phyloP scores from a whole-genome alignment of 2,329 filamentous ascomycete species.

The Dryadomyces sulphureus region DNA sequence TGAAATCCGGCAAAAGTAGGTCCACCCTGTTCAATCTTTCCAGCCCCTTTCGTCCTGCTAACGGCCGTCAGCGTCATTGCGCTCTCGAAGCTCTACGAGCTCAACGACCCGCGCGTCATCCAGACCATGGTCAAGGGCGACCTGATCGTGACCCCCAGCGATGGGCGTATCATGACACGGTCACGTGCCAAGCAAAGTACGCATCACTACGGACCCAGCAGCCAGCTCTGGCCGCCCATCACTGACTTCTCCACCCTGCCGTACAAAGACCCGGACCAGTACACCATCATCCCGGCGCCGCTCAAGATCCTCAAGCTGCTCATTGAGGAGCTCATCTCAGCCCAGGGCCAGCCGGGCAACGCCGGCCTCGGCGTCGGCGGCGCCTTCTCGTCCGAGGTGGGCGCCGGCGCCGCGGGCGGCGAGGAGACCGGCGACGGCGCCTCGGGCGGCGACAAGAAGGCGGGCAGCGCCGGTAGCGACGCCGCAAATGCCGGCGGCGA shows the following conservation, averaged over 20 bases:
- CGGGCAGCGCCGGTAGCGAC: slow-evolving; percentile 23
- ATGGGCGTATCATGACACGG: slow-evolving; percentile 74
- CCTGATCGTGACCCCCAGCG: slow-evolving; percentile 63
- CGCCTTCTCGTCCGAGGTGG: slow-evolving; percentile 46
- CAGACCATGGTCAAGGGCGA: slow-evolving; percentile 84
- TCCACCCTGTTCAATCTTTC: slow-evolving; percentile 7
- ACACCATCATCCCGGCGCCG: slow-evolving; percentile 71
- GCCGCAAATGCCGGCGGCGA: slow-evolving; percentile 26
- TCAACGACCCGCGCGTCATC: slow-evolving; percentile 67
- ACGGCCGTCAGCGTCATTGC: slow-evolving; percentile 58
- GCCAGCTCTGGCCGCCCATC: slow-evolving; percentile 9
- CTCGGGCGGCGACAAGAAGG: neutral
- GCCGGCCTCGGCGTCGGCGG: slow-evolving; percentile 4
- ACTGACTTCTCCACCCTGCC: slow-evolving; percentile 15
- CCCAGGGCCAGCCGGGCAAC: slow-evolving; percentile 45
- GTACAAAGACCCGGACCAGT: slow-evolving; percentile 64
- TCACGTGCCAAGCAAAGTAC: slow-evolving; percentile 74
- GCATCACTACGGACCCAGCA: slow-evolving; percentile 13
- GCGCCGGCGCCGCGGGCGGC: neutral
- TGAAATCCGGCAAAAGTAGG: slow-evolving; percentile 89
- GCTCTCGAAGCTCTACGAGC: slow-evolving; percentile 75
- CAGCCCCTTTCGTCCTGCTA: slow-evolving; percentile 8
- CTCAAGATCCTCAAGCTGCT: slow-evolving; percentile 95
- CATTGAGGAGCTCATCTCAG: slow-evolving; percentile 77
- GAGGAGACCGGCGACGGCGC: slow-evolving; percentile 15